Conservation (phyloP, 192 early-diverging fungal species). For the Haplosporangium gracile region DNA sequence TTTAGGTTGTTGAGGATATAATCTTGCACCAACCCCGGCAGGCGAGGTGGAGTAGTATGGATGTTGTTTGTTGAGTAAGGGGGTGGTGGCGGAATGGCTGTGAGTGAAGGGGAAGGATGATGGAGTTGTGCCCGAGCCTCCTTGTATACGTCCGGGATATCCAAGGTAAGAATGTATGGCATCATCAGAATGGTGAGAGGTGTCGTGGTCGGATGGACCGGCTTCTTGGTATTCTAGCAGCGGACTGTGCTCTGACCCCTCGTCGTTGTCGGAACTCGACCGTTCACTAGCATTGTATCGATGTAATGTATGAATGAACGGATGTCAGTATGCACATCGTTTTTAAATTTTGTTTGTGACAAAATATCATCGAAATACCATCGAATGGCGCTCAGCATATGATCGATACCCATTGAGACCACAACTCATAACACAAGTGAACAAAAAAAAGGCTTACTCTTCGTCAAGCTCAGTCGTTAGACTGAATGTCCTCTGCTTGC, state of each 20-base stretch:
- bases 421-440: too few relatives aligned
- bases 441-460: constrained; percentile 22
- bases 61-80: constrained; percentile 5
- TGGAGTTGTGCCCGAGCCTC: not conserved
- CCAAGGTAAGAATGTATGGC: not conserved
- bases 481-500: constrained; percentile 53
- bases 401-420: not conserved
- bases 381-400: not conserved
- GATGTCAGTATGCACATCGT: too few relatives aligned
- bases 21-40: not conserved
- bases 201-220: not conserved
- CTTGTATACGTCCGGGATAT: not conserved
- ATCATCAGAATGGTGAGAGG: not conserved
- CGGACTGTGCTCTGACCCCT: constrained; percentile 23
- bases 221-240: constrained; percentile 20
- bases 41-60: constrained; percentile 1
- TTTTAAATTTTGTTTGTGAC: not conserved
- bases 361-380: not conserved
- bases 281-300: not conserved
- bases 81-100: not conserved
- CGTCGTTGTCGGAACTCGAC: constrained; percentile 6
- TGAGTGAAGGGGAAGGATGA: not conserved
- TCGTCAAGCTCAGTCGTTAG: constrained; percentile 35
- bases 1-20: not conserved
- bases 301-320: not conserved